A percentile compares a stretch with the other conserved stretches of the same genome.
phyloP scores from a whole-genome alignment of 1,284 basidiomycete species.

The Leucoagaricus sp. region DNA sequence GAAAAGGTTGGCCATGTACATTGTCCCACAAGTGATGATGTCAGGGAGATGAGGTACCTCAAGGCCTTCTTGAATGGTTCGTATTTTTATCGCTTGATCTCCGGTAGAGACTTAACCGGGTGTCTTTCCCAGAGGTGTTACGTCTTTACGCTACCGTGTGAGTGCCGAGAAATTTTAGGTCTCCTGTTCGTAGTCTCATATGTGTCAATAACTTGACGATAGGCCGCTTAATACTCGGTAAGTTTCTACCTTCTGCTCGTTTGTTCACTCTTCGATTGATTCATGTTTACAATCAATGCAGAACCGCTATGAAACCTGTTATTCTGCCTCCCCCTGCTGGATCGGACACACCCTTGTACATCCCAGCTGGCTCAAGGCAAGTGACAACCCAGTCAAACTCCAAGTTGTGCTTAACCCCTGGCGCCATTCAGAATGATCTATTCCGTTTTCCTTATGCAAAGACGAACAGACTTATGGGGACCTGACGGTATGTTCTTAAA shows the following conservation, averaged over 20 bases:
- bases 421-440: too few species aligned
- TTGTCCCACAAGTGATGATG: slow-evolving; percentile 28
- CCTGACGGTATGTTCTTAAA: slow-evolving; percentile 38
- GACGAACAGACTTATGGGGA: slow-evolving; percentile 45
- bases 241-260: neutral
- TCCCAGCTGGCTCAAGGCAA: slow-evolving; percentile 14
- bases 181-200: neutral
- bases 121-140: slow-evolving; percentile 34
- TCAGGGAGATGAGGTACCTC: slow-evolving; percentile 38
- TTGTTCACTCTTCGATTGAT: neutral
- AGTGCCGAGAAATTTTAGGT: slow-evolving; percentile 12
- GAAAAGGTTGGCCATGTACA: slow-evolving; percentile 23
- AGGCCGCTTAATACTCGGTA: slow-evolving; percentile 15
- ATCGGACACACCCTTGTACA: slow-evolving; percentile 11
- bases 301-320: slow-evolving; percentile 11
- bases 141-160: slow-evolving; percentile 47
- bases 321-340: slow-evolving; percentile 7
- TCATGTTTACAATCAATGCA: neutral
- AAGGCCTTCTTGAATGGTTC: slow-evolving; percentile 40
- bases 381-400: too few species aligned
- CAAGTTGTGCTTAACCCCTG: too few species aligned
- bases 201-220: neutral
- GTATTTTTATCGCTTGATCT: slow-evolving; percentile 11
- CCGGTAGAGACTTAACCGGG: neutral
- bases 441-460: slow-evolving; percentile 38